Conservation (phyloP, 805 yeast genomes). For the Barnettozyma botsteinii region DNA sequence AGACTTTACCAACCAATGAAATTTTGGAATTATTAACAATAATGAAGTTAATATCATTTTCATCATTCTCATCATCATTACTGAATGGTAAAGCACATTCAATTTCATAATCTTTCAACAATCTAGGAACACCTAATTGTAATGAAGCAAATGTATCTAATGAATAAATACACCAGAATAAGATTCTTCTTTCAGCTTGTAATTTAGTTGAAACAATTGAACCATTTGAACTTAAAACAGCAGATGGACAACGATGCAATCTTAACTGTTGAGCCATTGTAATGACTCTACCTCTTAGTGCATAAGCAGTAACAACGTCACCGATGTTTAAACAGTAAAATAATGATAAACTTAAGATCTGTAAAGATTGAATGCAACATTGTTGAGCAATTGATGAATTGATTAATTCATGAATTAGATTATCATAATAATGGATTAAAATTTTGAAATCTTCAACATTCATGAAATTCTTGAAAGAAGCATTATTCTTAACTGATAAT, state of each 20-base stretch:
- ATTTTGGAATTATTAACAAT: slow-evolving; percentile 54
- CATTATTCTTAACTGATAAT: slow-evolving; percentile 22
- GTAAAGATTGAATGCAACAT: slow-evolving; percentile 64
- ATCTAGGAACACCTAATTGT: slow-evolving; percentile 76
- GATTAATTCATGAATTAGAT: slow-evolving; percentile 55
- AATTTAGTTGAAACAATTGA: slow-evolving; percentile 59
- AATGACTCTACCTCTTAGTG: slow-evolving; percentile 65
- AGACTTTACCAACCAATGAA: slow-evolving; percentile 65
- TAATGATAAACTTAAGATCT: slow-evolving; percentile 60
- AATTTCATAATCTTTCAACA: slow-evolving; percentile 73
- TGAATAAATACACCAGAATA: slow-evolving; percentile 80
- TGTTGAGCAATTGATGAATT: slow-evolving; percentile 53
- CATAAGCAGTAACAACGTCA: slow-evolving; percentile 67
- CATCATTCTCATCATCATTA: slow-evolving; percentile 35
- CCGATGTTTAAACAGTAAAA: slow-evolving; percentile 70
- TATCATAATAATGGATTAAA: slow-evolving; percentile 47
- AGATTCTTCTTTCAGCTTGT: slow-evolving; percentile 75
- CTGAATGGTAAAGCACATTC: slow-evolving; percentile 80
- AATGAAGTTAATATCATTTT: slow-evolving; percentile 47
- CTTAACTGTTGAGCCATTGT: slow-evolving; percentile 84
- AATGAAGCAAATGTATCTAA: slow-evolving; percentile 72
- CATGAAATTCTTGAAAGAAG: slow-evolving; percentile 8
- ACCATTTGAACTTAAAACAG: slow-evolving; percentile 64
- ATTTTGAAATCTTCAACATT: slow-evolving; percentile 7
- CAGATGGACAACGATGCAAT: slow-evolving; percentile 81